Evolutionary conservation across 257 asterid species (phyloP), one percentile per base, ranked within the genome.

Genomic region (Eustoma russellianum): DNA sequence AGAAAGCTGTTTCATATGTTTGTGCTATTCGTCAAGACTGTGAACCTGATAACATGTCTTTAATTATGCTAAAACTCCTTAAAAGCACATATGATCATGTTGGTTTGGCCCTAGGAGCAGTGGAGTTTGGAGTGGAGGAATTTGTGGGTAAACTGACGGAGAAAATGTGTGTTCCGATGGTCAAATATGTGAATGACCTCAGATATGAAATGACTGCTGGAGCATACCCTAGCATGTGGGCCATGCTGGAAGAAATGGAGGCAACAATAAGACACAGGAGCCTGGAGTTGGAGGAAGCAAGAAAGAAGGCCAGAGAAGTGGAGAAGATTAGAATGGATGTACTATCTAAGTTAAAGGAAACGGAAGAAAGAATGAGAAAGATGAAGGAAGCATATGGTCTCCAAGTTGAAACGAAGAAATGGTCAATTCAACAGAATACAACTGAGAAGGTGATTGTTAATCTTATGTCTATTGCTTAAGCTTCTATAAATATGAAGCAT

Each of bases 111-210:
- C 68, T 83, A 45, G 64, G 80, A 66, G 83, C 88, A 5, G 92
- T 83, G 41, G 86, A 81, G 79, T 72, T 46, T 58, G 86, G 88
- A 50, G 74, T 86, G 61, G 86, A 72, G 62, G 79, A 71, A 61
- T 43, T 86, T 76, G 70, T 77, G 16, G 56, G 35, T 34, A 81
- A 75, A 46, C 70, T 86, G 54, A 81, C 83, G 54, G 70, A 60
- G 30, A 75, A 74, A 50, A 81, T 86, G 91, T 81, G 91, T 65
- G 61, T 30, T 60, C 96, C 94, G 56, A 81, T 86, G 94, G 83
- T 74, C 34, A 70, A 81, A 49, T 81, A 81, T 66, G 88, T 72
- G 28, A 67, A 79, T 33, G 83, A 71, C 56, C 83, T 80, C 55
- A 83, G 79, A 57, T 61, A 48, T 34, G 94, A 86, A 57, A 56